Evolutionary conservation across 176 grass and related monocot genomes (phyloP).

Genomic region (Musa schizocarpa): DNA sequence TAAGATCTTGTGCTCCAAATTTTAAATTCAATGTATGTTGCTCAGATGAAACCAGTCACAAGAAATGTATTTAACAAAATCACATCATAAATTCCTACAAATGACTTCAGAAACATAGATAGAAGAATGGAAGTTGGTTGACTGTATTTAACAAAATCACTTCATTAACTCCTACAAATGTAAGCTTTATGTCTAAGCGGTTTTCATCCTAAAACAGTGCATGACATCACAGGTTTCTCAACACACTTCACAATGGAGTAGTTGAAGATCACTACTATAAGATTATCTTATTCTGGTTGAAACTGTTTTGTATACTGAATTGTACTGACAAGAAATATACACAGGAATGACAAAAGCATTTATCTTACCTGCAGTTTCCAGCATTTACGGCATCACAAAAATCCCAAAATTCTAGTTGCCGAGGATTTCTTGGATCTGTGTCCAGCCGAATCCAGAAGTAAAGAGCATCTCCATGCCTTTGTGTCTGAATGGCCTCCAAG

Average conservation of each 20-base stretch:
- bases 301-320: background rate
- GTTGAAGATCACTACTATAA: background rate
- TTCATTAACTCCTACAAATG: no score
- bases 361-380: slow-evolving; percentile 85
- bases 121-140: background rate
- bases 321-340: background rate
- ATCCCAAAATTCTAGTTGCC: slow-evolving; percentile 69
- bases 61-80: background rate
- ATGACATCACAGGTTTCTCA: background rate
- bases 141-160: no score
- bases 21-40: background rate
- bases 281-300: background rate
- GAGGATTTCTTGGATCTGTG: slow-evolving; percentile 59
- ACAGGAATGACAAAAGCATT: background rate
- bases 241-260: background rate
- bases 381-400: slow-evolving; percentile 93
- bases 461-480: slow-evolving; percentile 81
- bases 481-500: slow-evolving; percentile 65
- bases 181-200: no score
- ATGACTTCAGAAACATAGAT: background rate
- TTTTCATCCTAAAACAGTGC: background rate
- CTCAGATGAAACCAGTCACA: background rate
- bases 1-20: background rate
- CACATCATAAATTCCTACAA: background rate
- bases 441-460: slow-evolving; percentile 99